Percentiles rank a stretch among this genome's conserved stretches.
Conservation (phyloP, 2,329 filamentous ascomycete species). For the Endothia cerciana region DNA sequence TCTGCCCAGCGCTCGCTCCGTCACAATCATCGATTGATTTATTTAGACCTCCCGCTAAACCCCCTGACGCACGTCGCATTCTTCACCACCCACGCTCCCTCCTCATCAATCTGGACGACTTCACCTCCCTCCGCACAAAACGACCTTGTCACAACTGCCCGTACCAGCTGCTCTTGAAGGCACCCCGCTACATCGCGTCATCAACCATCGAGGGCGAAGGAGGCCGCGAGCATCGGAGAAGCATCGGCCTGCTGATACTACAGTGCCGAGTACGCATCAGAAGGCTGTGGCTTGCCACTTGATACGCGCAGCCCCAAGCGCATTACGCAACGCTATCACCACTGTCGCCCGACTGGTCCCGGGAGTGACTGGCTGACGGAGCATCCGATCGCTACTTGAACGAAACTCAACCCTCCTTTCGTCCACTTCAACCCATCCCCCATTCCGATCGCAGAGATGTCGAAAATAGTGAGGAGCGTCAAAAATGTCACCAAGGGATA, state of each 20-base stretch:
- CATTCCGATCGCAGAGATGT: conserved; percentile 65
- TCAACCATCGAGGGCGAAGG: conserved; percentile 5
- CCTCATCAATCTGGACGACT: conserved; percentile 18
- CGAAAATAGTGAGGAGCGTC: conserved; percentile 93
- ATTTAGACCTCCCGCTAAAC: conserved; percentile 14
- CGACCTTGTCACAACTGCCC: neutral
- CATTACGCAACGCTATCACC: conserved; percentile 14
- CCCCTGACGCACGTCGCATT: conserved; percentile 18
- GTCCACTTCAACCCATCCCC: neutral
- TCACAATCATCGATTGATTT: conserved; percentile 18
- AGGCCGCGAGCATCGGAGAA: conserved; percentile 8
- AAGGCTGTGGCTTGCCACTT: conserved; percentile 21
- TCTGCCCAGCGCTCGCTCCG: conserved; percentile 14
- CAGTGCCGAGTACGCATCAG: conserved; percentile 12
- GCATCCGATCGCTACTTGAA: neutral
- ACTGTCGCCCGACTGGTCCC: neutral
- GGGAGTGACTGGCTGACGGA: conserved; percentile 3
- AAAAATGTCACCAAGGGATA: conserved; percentile 99
- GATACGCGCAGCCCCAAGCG: conserved; percentile 21
- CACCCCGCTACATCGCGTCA: conserved; percentile 5
- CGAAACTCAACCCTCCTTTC: neutral
- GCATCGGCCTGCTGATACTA: conserved; percentile 5
- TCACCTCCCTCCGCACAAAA: conserved; percentile 7
- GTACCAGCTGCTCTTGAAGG: conserved; percentile 6
- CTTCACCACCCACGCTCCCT: conserved; percentile 10